Base-by-base conservation (phyloP, 192 early-diverging fungal genomes). In the Coemansia sp. region DNA sequence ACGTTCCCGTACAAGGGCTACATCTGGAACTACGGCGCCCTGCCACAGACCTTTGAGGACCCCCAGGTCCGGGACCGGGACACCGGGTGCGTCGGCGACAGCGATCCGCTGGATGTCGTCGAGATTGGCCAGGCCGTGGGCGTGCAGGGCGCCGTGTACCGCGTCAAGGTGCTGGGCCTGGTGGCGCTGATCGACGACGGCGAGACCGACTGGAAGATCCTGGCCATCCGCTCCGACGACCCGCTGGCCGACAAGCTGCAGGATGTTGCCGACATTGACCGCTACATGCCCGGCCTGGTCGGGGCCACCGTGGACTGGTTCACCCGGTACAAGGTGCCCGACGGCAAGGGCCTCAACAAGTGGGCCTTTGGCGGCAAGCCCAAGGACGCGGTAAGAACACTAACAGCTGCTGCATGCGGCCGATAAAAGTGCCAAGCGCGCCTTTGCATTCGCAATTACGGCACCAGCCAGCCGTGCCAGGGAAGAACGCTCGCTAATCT, bases 21-120 rank as follows among this genome's bases (percentile, higher is more conserved):
- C 78, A 97, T 99, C 78, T 99, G 96, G 96, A 99, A 99, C 93
- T 97, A 99, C 66, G 96, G 96, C 70, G 94, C 94, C 57, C 83
- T 99, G 64, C 96, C 96, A 20, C 93, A 95, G 83, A 99, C 97
- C 38, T 99, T 94, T 92, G 97, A 99, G 81, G 97, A 99, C 68
- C 96, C 96, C 27, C 86, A 76, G 60, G 80, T 83, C 60, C 67
- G 72, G 45, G 86, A 95, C 76, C 73, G 86, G 50, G 94, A 99
- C 72, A 99, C 96, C 63, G 91, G 93, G 81, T 90, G 88, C 53
- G 83, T 81, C 44, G 96, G 96, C 58, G 96, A 99, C 76, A 93
- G 94, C 66, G 96, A 99, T 72, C 96, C 96, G 4, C 60, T 99
- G 43, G 96, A 99, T 72, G 94, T 97, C 33, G 86, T 87, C 78